A percentile compares a stretch with the other conserved stretches of the same genome.
Conservation (phyloP, 257 asterid species). For the Solanum paucissectum region DNA sequence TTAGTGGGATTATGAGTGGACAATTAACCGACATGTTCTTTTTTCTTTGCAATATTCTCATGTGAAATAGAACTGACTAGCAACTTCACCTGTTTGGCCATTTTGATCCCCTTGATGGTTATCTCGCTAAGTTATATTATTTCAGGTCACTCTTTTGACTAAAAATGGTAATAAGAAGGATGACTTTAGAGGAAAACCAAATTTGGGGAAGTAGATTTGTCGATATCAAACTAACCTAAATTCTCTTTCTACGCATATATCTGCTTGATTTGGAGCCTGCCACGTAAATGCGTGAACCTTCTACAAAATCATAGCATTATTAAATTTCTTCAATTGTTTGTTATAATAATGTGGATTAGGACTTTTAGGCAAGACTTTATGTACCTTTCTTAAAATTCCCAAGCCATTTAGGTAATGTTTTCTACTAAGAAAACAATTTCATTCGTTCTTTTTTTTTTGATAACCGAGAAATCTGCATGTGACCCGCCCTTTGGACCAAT, state of each 20-base stretch:
- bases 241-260: not conserved
- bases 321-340: not conserved
- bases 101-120: not conserved
- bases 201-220: not conserved
- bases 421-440: not conserved
- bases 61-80: not conserved
- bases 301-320: not conserved
- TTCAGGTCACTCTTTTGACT: not conserved
- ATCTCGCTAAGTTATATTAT: not conserved
- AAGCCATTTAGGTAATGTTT: not conserved
- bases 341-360: not conserved
- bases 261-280: not conserved
- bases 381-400: not conserved
- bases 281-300: not conserved
- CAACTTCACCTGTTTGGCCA: not conserved
- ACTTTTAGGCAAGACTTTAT: not conserved
- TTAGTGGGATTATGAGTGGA: not conserved
- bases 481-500: too few species aligned
- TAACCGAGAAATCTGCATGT: too few species aligned
- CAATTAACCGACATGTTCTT: not conserved
- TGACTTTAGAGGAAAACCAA: not conserved
- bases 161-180: not conserved
- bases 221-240: slow-evolving; percentile 12
- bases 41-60: not conserved
- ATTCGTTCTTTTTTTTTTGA: not conserved